phyloP scores from a whole-genome alignment of 169 alveolate genomes.

The Hammondia hammondi region DNA sequence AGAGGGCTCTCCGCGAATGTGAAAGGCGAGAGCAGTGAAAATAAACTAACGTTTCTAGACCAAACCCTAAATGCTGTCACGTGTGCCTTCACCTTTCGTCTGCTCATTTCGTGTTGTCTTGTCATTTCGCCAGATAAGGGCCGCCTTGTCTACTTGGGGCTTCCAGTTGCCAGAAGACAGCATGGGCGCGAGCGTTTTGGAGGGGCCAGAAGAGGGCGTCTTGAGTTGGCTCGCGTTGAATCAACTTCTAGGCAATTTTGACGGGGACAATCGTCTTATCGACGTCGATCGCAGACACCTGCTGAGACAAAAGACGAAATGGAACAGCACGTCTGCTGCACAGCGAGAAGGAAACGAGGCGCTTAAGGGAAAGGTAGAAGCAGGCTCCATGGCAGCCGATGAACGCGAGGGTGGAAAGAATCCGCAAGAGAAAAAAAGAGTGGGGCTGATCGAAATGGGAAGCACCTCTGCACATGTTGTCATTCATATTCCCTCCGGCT shows the following conservation, averaged over 20 bases:
- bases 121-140: neutral
- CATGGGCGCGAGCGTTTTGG: conserved; percentile 39
- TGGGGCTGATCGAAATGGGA: conserved; percentile 65
- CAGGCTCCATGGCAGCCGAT: too few species aligned
- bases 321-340: neutral
- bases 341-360: neutral
- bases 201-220: conserved; percentile 59
- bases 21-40: too few species aligned
- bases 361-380: neutral
- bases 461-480: conserved; percentile 67
- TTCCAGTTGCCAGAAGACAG: neutral
- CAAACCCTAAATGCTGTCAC: too few species aligned
- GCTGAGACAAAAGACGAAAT: neutral
- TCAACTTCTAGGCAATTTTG: conserved; percentile 46
- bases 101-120: too few species aligned
- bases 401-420: neutral
- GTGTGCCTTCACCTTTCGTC: too few species aligned
- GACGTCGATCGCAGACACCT: neutral
- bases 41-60: too few species aligned
- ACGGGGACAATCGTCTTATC: neutral
- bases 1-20: too few species aligned
- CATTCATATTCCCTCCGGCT: conserved; percentile 28
- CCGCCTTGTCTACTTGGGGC: conserved; percentile 32
- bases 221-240: conserved; percentile 56
- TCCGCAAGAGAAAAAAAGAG: neutral